phyloP scores from a whole-genome alignment of 352 stramenopile species.

The Phytophthora idaei region DNA sequence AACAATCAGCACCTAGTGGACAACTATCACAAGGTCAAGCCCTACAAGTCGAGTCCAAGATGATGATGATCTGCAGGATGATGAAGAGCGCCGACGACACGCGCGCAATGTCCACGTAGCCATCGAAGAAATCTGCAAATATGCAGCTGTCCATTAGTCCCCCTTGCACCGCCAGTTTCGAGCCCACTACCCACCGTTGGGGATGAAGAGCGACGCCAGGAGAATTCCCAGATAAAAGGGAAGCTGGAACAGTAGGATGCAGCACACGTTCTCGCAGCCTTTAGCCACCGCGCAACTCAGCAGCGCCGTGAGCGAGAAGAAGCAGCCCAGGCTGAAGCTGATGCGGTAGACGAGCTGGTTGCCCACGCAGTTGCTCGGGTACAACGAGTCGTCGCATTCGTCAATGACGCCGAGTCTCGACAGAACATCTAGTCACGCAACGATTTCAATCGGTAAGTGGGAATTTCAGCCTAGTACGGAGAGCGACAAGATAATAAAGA shows the following conservation, averaged over 20 bases:
- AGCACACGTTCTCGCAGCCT: slow-evolving; percentile 68
- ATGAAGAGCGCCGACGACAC: slow-evolving; percentile 70
- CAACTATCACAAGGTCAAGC: background rate
- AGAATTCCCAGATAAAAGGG: slow-evolving; percentile 61
- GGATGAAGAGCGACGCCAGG: slow-evolving; percentile 66
- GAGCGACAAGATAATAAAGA: background rate
- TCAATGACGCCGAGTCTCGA: slow-evolving; percentile 49
- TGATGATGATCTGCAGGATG: slow-evolving; percentile 83
- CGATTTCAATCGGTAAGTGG: background rate
- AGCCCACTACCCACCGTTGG: slow-evolving; percentile 45
- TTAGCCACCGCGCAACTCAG: slow-evolving; percentile 58
- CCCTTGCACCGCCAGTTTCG: background rate
- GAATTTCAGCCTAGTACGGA: background rate
- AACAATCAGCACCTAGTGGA: background rate
- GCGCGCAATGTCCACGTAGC: slow-evolving; percentile 64
- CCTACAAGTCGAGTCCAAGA: slow-evolving; percentile 76
- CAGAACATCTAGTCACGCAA: slow-evolving; percentile 33
- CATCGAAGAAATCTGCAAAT: slow-evolving; percentile 63
- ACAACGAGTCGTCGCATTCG: slow-evolving; percentile 45
- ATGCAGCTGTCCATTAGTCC: background rate
- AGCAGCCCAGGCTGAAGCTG: slow-evolving; percentile 73
- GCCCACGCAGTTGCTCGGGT: slow-evolving; percentile 56
- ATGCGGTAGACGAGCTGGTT: slow-evolving; percentile 83
- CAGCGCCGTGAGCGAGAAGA: slow-evolving; percentile 62
- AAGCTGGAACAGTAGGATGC: slow-evolving; percentile 66